These are phyloP conservation scores for Epichloe scottii DNA, from an alignment of 2,329 filamentous ascomycete species.

Conservation along the genomic window DNA sequence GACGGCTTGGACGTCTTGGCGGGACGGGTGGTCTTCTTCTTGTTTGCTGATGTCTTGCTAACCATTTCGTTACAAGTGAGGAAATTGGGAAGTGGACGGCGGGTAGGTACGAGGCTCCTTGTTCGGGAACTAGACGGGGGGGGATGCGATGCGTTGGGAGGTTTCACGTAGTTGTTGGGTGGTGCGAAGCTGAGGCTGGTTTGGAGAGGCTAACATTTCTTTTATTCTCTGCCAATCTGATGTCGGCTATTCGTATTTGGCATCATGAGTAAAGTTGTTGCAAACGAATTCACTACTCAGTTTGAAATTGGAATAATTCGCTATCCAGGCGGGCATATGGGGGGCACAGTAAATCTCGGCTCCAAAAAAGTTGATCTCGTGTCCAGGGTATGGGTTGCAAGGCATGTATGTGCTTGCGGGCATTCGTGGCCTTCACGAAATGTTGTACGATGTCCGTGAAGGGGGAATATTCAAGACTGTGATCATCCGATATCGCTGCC, in stretches of 20 bases:
- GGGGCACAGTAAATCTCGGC: too few species aligned
- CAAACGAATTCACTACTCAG: background rate
- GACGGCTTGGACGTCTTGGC: background rate
- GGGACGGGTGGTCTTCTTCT: background rate
- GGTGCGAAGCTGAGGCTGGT: background rate
- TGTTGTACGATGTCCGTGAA: too few species aligned
- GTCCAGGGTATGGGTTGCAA: too few species aligned
- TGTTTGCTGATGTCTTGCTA: conserved; percentile 1
- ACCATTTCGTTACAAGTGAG: conserved; percentile 2
- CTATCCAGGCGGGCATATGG: background rate
- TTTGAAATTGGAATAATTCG: background rate
- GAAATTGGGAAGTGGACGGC: background rate
- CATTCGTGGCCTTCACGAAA: background rate
- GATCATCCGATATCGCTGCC: too few species aligned
- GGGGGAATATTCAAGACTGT: too few species aligned
- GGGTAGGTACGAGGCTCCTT: background rate
- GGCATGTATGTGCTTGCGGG: background rate
- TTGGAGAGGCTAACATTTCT: conserved; percentile 1
- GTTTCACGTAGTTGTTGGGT: background rate
- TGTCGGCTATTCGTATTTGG: background rate
- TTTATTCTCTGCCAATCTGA: too few species aligned
- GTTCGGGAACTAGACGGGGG: background rate
- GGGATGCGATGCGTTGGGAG: background rate
- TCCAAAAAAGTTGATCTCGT: too few species aligned
- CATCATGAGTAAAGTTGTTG: background rate